Conservation (phyloP, 305 asterid species). For the Monarda citriodora region DNA sequence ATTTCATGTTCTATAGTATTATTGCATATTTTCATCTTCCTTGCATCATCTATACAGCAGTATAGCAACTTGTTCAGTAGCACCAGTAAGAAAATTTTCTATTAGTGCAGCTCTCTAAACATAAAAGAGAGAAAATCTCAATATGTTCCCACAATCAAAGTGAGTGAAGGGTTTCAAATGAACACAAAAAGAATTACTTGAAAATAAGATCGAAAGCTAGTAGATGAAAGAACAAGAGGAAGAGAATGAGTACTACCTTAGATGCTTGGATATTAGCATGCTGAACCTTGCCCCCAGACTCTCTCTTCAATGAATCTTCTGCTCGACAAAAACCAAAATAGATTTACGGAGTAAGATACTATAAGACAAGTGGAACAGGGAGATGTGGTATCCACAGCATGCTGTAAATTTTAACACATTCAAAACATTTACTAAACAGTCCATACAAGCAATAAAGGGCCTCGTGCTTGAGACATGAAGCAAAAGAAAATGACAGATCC, state of each 20-base stretch:
- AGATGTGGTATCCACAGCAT: neutral
- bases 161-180: neutral
- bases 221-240: slow-evolving; percentile 1
- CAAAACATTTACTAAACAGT: neutral
- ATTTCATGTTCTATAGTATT: too few species aligned
- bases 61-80: neutral
- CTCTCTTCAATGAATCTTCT: slow-evolving; percentile 57
- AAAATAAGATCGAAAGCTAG: neutral
- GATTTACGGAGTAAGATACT: slow-evolving; percentile 15
- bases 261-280: slow-evolving; percentile 66
- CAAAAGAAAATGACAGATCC: neutral
- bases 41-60: neutral
- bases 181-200: neutral
- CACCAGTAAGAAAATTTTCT: neutral
- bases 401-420: neutral
- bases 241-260: slow-evolving; percentile 31
- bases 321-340: slow-evolving; percentile 14
- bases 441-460: neutral
- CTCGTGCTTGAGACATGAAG: neutral
- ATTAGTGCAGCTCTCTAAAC: neutral
- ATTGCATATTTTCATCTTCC: neutral
- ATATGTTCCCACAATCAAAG: slow-evolving; percentile 4
- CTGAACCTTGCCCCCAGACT: slow-evolving; percentile 61
- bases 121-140: neutral
- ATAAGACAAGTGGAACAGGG: neutral